These are phyloP conservation scores for Penicillium longicatenatum DNA, from an alignment of 495 filamentous ascomycete genomes.

Conservation along the genomic window DNA sequence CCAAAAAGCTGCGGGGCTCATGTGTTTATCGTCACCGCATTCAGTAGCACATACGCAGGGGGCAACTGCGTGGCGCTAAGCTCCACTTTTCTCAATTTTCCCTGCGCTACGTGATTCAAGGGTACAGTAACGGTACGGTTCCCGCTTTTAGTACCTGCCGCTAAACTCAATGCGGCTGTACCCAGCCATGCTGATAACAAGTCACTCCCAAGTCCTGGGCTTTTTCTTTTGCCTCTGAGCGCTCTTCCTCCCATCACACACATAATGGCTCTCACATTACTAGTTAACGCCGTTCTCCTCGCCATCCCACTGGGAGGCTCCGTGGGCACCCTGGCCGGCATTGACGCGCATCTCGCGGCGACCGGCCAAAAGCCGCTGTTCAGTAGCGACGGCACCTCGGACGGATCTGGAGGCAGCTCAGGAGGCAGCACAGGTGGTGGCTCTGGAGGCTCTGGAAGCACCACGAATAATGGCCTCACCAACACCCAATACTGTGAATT, in stretches of 20 bases:
- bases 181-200: conserved; percentile 1
- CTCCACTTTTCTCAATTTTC: neutral
- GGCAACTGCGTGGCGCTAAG: neutral
- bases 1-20: neutral
- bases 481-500: conserved; percentile 24
- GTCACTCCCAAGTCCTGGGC: neutral
- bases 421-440: conserved; percentile 20
- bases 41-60: neutral
- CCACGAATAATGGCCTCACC: conserved; percentile 18
- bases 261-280: conserved; percentile 28
- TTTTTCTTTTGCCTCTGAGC: neutral
- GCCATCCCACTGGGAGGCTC: conserved; percentile 42
- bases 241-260: conserved; percentile 3
- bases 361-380: conserved; percentile 31
- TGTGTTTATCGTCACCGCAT: neutral
- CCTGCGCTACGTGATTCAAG: neutral
- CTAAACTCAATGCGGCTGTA: conserved; percentile 14
- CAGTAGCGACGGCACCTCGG: conserved; percentile 11
- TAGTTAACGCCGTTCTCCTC: conserved; percentile 41
- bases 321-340: conserved; percentile 39
- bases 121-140: neutral
- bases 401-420: conserved; percentile 11
- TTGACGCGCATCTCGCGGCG: conserved; percentile 38
- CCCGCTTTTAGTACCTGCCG: conserved; percentile 16
- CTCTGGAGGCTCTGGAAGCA: conserved; percentile 13